phyloP scores from a whole-genome alignment of 768 basidiomycete genomes.

The Mrakia blollopis region DNA sequence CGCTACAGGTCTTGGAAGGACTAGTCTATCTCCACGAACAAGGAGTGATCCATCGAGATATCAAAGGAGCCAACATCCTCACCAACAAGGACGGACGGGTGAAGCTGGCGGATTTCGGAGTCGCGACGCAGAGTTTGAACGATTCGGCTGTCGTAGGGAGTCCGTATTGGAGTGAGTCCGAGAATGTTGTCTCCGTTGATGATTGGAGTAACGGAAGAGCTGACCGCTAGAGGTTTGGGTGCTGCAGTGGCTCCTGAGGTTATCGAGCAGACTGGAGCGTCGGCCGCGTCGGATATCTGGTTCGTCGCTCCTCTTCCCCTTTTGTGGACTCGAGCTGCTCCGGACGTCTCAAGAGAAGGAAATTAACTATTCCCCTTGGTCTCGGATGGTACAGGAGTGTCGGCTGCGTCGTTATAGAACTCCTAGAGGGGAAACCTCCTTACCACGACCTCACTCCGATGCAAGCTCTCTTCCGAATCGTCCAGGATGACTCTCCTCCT shows the following conservation, averaged over 20 bases:
- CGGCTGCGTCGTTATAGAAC: slow-evolving; percentile 95
- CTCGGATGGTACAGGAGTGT: slow-evolving; percentile 59
- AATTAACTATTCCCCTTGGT: not conserved
- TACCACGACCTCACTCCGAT: slow-evolving; percentile 95
- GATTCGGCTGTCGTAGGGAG: slow-evolving; percentile 70
- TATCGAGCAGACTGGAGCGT: slow-evolving; percentile 95
- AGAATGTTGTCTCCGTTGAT: slow-evolving; percentile 5
- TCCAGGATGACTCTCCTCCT: slow-evolving; percentile 94
- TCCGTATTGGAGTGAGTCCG: slow-evolving; percentile 88
- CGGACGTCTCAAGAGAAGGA: not conserved
- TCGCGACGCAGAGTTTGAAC: slow-evolving; percentile 67
- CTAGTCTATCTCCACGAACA: slow-evolving; percentile 96
- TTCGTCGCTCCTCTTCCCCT: slow-evolving; percentile 39
- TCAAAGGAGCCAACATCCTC: slow-evolving; percentile 97
- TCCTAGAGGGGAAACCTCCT: slow-evolving; percentile 84
- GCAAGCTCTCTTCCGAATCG: slow-evolving; percentile 97
- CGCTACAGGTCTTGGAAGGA: slow-evolving; percentile 67
- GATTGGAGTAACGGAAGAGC: not conserved
- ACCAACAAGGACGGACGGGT: slow-evolving; percentile 98
- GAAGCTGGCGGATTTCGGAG: slow-evolving; percentile 98
- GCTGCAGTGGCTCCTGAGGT: slow-evolving; percentile 83
- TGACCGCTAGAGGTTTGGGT: not conserved
- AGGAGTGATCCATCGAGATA: slow-evolving; percentile 98
- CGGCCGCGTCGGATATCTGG: slow-evolving; percentile 97
- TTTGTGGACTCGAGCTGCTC: not conserved